Evolutionary conservation across 2,329 filamentous ascomycete species (phyloP).

Genomic region (Colletotrichum cuscutae): DNA sequence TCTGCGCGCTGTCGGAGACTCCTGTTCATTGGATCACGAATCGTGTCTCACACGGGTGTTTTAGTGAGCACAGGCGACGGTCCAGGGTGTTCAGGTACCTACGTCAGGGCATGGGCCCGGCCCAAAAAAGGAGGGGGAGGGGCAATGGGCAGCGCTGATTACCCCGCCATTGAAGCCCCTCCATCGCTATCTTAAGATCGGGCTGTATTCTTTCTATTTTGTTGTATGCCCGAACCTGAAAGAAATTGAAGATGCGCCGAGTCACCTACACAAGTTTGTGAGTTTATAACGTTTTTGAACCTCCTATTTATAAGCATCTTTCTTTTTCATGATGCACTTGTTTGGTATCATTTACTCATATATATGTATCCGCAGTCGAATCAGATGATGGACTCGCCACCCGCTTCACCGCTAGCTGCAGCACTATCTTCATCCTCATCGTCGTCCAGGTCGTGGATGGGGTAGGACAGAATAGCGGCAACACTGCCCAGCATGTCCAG

Average conservation of each 20-base stretch:
- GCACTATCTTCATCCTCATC: conserved; percentile 60
- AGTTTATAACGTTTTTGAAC: too few species aligned
- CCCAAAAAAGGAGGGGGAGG: neutral
- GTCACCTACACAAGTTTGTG: too few species aligned
- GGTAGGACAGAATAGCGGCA: conserved; percentile 90
- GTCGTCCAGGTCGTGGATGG: conserved; percentile 83
- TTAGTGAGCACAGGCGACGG: too few species aligned
- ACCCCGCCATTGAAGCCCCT: conserved; percentile 11
- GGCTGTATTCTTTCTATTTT: too few species aligned
- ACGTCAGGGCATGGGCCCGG: neutral
- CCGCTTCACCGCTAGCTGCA: conserved; percentile 3
- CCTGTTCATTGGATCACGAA: neutral
- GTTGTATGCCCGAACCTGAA: too few species aligned
- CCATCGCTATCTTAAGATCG: neutral
- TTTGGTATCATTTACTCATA: conserved; percentile 6
- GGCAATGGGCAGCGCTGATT: conserved; percentile 1
- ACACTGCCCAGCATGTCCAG: conserved; percentile 87
- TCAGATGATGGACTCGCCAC: conserved; percentile 25
- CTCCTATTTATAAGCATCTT: neutral
- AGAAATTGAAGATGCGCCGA: too few species aligned
- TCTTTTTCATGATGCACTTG: neutral
- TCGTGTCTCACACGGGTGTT: neutral
- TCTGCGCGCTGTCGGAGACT: neutral
- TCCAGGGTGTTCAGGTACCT: neutral
- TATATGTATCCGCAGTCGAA: neutral